phyloP scores from a whole-genome alignment of 352 stramenopile genomes.

The Phytophthora foliorum region DNA sequence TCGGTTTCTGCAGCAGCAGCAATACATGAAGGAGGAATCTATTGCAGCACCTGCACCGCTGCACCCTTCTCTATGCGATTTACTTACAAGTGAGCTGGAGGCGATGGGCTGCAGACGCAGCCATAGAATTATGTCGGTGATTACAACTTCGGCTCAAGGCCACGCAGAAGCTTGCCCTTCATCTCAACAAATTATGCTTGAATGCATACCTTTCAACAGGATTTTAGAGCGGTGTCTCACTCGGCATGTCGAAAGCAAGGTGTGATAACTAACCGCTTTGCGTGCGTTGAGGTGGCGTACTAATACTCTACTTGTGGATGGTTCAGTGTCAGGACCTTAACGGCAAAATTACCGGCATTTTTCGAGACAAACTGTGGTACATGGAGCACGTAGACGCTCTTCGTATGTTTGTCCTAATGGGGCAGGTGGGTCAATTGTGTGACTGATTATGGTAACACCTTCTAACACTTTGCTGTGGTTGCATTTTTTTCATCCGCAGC shows the following conservation, averaged over 20 bases:
- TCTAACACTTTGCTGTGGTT: conserved; percentile 7
- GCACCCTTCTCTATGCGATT: conserved; percentile 16
- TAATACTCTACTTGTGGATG: conserved; percentile 3
- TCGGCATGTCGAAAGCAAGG: conserved; percentile 45
- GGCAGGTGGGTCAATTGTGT: conserved; percentile 52
- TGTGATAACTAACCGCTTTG: conserved; percentile 3
- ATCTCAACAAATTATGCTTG: conserved; percentile 21
- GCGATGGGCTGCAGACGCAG: conserved; percentile 19
- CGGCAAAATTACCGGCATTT: conserved; percentile 55
- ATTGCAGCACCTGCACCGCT: conserved; percentile 6
- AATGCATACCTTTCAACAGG: conserved; percentile 50
- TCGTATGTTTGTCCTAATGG: conserved; percentile 77
- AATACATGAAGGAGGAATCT: conserved; percentile 1
- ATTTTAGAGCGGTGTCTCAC: conserved; percentile 47
- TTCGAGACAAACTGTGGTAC: conserved; percentile 62
- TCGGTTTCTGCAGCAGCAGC: conserved; percentile 56
- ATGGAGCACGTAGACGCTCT: conserved; percentile 62
- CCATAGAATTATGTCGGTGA: conserved; percentile 4
- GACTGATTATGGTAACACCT: neutral
- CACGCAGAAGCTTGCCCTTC: conserved; percentile 8
- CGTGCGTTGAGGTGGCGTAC: neutral
- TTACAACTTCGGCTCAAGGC: neutral
- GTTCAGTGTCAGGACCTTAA: conserved; percentile 62
- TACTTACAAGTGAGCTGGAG: conserved; percentile 26
- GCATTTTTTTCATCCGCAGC: conserved; percentile 37